Percentiles rank a stretch among this genome's conserved stretches.
These are phyloP conservation scores for Colletotrichum euphorbiae DNA, from an alignment of 2,329 filamentous ascomycete species.

Conservation along the genomic window DNA sequence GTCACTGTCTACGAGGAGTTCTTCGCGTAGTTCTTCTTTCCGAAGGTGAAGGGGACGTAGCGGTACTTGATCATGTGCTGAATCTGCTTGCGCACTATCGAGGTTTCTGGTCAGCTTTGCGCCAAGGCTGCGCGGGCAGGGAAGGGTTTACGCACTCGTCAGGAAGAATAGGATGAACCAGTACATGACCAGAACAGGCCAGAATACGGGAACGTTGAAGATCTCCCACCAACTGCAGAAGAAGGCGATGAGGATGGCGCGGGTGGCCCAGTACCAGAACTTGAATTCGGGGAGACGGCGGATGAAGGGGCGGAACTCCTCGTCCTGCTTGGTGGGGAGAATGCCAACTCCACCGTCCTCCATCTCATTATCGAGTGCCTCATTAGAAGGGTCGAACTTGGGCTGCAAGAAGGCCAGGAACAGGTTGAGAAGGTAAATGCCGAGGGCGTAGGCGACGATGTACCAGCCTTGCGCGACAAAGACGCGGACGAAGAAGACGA, in stretches of 20 bases:
- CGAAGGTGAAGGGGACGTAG: slow-evolving; percentile 93
- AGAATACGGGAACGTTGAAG: slow-evolving; percentile 98
- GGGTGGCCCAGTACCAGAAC: slow-evolving; percentile 97
- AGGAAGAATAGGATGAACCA: slow-evolving; percentile 97
- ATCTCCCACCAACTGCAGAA: slow-evolving; percentile 91
- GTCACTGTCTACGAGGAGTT: slow-evolving; percentile 58
- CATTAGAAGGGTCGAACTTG: slow-evolving; percentile 98
- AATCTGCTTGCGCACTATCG: slow-evolving; percentile 96
- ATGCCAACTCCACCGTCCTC: slow-evolving; percentile 87
- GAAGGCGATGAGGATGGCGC: slow-evolving; percentile 86
- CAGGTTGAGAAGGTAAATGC: slow-evolving; percentile 98
- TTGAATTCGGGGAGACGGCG: slow-evolving; percentile 97
- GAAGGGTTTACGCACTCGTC: slow-evolving; percentile 77
- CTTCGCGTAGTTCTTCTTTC: slow-evolving; percentile 85
- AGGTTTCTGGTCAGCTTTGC: slow-evolving; percentile 27
- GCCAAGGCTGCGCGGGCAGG: slow-evolving; percentile 1
- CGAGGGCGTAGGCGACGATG: slow-evolving; percentile 97
- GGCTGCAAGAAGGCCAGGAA: slow-evolving; percentile 98
- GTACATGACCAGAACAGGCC: slow-evolving; percentile 98
- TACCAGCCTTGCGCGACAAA: slow-evolving; percentile 97
- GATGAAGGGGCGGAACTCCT: slow-evolving; percentile 98
- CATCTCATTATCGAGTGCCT: slow-evolving; percentile 91
- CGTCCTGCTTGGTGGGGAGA: slow-evolving; percentile 93
- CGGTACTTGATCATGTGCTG: slow-evolving; percentile 99
- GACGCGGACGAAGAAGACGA: slow-evolving; percentile 90